These are phyloP conservation scores for Vaccinium myrtillus DNA, from an alignment of 148 eudicot species.

Conservation along the genomic window DNA sequence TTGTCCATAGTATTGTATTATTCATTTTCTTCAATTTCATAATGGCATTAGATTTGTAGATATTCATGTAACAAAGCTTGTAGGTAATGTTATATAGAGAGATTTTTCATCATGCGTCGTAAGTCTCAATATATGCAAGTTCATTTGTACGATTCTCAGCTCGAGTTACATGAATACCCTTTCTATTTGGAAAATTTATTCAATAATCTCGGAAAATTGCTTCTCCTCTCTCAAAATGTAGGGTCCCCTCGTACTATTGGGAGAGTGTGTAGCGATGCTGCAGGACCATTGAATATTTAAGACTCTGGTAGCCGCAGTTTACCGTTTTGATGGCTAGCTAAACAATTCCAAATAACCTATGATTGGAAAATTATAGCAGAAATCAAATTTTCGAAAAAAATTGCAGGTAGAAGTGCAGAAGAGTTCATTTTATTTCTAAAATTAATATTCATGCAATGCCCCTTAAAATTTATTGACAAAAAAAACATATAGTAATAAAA, in stretches of 20 bases:
- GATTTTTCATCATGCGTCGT: neutral
- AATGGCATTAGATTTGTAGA: neutral
- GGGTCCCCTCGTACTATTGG: neutral
- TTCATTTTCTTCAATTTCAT: neutral
- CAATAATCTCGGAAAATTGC: neutral
- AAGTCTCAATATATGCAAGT: neutral
- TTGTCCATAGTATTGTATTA: neutral
- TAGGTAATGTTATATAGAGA: too few relatives aligned
- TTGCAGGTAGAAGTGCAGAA: neutral
- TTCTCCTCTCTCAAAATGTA: neutral
- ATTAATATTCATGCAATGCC: too few relatives aligned
- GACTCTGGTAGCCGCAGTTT: too few relatives aligned
- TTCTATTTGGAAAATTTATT: neutral
- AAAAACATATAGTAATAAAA: neutral
- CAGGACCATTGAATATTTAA: neutral
- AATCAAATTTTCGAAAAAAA: too few relatives aligned
- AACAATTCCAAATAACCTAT: too few relatives aligned
- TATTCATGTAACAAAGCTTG: neutral
- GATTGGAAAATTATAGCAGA: too few relatives aligned
- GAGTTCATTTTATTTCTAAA: too few relatives aligned
- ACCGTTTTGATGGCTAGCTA: too few relatives aligned
- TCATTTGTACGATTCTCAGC: neutral
- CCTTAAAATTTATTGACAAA: neutral
- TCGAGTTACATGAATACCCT: neutral
- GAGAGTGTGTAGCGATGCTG: neutral